Conservation (phyloP, 371 early-diverging fungal genomes). For the Syncephalis fuscata region DNA sequence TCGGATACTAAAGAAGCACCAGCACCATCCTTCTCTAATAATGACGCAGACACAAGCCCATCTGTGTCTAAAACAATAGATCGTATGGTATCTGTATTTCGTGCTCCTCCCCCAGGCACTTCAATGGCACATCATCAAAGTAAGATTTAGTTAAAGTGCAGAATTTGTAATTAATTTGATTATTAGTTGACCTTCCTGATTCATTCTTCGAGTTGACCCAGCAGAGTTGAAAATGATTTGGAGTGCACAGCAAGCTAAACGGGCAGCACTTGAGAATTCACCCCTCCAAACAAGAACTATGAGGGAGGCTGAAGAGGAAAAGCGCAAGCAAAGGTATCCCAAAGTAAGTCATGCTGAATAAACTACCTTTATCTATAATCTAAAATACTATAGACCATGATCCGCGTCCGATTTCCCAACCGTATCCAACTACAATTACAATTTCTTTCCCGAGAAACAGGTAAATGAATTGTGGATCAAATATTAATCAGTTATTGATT, state of each 20-base stretch:
- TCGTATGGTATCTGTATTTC: too few species aligned
- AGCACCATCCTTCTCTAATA: too few species aligned
- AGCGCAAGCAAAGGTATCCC: conserved; percentile 28
- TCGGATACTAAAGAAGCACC: too few species aligned
- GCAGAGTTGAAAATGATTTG: conserved; percentile 26
- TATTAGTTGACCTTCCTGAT: conserved; percentile 20
- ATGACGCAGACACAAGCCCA: too few species aligned
- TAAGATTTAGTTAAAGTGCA: too few species aligned
- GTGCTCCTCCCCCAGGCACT: too few species aligned
- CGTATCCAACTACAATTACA: conserved; percentile 26
- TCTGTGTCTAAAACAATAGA: too few species aligned
- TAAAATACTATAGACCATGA: conserved; percentile 29
- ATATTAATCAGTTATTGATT: not conserved
- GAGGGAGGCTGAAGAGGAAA: conserved; percentile 30
- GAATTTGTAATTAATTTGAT: too few species aligned
- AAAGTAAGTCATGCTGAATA: too few species aligned
- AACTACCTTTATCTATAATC: too few species aligned
- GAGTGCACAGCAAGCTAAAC: conserved; percentile 13
- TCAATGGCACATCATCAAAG: too few species aligned
- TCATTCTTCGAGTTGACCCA: conserved; percentile 38
- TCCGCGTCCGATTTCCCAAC: conserved; percentile 39
- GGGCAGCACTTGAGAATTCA: conserved; percentile 16
- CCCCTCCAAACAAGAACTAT: conserved; percentile 36
- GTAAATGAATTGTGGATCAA: conserved; percentile 6
- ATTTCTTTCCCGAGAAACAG: conserved; percentile 23